These are phyloP conservation scores for Haplosporangium gracile DNA, from an alignment of 192 early-diverging fungal genomes.

Conservation along the genomic window DNA sequence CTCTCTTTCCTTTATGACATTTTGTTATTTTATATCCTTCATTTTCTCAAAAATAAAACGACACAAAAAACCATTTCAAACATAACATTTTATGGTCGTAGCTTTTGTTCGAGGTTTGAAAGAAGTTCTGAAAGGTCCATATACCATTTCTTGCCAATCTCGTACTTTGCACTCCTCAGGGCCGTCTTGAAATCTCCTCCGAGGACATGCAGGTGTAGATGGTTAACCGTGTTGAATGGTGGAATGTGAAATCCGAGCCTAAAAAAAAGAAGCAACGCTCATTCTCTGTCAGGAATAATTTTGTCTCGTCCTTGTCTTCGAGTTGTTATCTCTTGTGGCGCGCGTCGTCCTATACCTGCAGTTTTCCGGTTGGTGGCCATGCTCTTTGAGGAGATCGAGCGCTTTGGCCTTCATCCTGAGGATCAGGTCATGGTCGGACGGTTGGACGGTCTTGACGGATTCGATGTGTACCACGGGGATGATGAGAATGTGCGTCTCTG, in stretches of 20 bases:
- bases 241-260: conserved; percentile 80
- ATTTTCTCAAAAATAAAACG: conserved; percentile 16
- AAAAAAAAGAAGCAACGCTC: neutral
- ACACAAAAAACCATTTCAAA: neutral
- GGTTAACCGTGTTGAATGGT: conserved; percentile 75
- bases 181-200: conserved; percentile 65
- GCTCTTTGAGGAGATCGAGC: conserved; percentile 35
- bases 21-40: neutral
- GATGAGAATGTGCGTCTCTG: conserved; percentile 58
- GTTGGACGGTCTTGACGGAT: conserved; percentile 54
- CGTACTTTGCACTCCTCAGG: conserved; percentile 20
- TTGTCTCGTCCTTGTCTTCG: too few relatives aligned
- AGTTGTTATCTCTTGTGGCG: too few relatives aligned
- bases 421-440: conserved; percentile 36
- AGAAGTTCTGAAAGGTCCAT: conserved; percentile 33
- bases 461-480: conserved; percentile 56
- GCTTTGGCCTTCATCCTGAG: conserved; percentile 46
- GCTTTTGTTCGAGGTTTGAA: conserved; percentile 10
- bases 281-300: neutral
- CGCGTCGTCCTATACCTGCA: conserved; percentile 21
- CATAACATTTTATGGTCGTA: neutral
- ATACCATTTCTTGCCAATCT: conserved; percentile 24
- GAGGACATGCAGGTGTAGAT: conserved; percentile 78
- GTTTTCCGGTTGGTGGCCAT: conserved; percentile 16
- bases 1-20: neutral